A percentile compares a stretch with the other conserved stretches of the same genome.
These are phyloP conservation scores for Salvia sclarea DNA, from an alignment of 305 asterid species.

Conservation along the genomic window DNA sequence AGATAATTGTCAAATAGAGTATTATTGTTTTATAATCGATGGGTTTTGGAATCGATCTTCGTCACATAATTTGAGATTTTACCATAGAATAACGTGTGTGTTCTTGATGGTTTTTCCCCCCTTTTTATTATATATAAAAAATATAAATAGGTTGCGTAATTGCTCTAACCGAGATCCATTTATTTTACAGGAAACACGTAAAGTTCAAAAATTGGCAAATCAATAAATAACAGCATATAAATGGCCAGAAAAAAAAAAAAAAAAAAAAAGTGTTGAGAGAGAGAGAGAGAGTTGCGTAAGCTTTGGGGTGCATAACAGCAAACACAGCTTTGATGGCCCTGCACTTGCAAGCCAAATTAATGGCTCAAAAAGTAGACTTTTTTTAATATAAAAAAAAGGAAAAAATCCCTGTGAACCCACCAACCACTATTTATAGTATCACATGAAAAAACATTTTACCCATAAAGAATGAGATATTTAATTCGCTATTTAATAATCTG, in stretches of 20 bases:
- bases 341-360: neutral
- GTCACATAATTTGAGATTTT: too few relatives aligned
- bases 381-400: too few relatives aligned
- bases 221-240: neutral
- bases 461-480: neutral
- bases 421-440: slow-evolving; percentile 14
- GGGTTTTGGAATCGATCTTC: too few relatives aligned
- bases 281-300: slow-evolving; percentile 9
- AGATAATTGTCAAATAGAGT: too few relatives aligned
- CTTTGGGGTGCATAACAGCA: slow-evolving; percentile 10
- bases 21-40: too few relatives aligned
- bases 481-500: neutral
- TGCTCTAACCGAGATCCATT: neutral
- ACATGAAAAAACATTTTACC: slow-evolving; percentile 3
- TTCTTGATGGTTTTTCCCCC: too few relatives aligned
- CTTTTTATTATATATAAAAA: neutral
- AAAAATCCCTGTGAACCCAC: too few relatives aligned
- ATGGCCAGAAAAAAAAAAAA: neutral
- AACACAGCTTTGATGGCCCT: slow-evolving; percentile 24
- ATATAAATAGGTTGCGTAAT: neutral
- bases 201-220: neutral
- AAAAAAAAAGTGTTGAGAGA: neutral
- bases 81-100: too few relatives aligned
- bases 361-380: slow-evolving; percentile 15
- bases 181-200: neutral